Conservation (phyloP, 192 early-diverging fungal genomes). For the Entophlyctis helioformis region DNA sequence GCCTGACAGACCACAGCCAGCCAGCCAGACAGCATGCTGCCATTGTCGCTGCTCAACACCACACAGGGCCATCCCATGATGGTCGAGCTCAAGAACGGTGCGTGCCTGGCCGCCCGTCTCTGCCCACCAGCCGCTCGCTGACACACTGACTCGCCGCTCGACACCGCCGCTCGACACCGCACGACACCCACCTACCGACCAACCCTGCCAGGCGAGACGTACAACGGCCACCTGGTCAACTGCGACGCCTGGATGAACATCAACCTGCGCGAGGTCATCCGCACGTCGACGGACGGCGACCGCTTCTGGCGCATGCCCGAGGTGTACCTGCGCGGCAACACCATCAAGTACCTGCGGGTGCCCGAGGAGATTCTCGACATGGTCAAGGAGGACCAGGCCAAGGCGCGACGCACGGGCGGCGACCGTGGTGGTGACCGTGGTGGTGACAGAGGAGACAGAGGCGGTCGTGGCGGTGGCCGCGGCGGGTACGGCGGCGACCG, state of each 20-base stretch:
- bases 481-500: constrained; percentile 6
- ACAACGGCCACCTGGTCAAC: constrained; percentile 92
- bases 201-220: constrained; percentile 63
- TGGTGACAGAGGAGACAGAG: constrained; percentile 1
- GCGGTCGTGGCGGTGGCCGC: constrained; percentile 9
- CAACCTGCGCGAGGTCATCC: constrained; percentile 85
- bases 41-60: constrained; percentile 81
- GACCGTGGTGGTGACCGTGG: not conserved
- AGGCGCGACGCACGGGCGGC: not conserved
- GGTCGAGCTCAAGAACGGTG: constrained; percentile 90
- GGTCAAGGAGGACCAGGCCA: constrained; percentile 64
- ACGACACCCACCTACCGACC: too few relatives aligned
- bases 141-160: too few relatives aligned
- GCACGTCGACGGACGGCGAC: constrained; percentile 86
- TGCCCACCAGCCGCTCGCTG: too few relatives aligned
- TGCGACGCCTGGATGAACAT: constrained; percentile 99
- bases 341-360: constrained; percentile 56
- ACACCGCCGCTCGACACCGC: too few relatives aligned
- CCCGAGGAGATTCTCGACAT: constrained; percentile 86
- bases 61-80: constrained; percentile 81
- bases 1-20: too few relatives aligned
- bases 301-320: constrained; percentile 85
- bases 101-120: too few relatives aligned
- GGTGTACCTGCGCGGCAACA: constrained; percentile 87
- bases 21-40: constrained; percentile 59